A percentile compares a stretch with the other conserved stretches of the same genome.
Conservation (phyloP, 2,329 filamentous ascomycete species). For the Fusarium brachygibbosum region DNA sequence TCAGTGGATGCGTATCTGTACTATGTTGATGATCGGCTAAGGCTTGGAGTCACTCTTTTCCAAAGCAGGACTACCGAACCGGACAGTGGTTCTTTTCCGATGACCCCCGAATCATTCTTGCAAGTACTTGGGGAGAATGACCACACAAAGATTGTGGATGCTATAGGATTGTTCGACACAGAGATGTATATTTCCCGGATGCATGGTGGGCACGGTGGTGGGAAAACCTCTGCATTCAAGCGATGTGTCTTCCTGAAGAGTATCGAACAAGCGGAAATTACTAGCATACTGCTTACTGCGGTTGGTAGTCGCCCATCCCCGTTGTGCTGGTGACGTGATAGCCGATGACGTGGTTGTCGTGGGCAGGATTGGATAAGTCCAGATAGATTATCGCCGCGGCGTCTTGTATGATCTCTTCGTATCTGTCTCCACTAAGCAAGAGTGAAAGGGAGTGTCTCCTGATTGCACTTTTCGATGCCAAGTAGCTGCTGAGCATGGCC, state of each 20-base stretch:
- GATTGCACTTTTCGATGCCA: too few species aligned
- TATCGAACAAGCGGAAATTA: conserved; percentile 56
- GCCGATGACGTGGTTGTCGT: too few species aligned
- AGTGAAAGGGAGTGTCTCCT: too few species aligned
- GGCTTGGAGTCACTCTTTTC: conserved; percentile 66
- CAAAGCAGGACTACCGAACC: conserved; percentile 52
- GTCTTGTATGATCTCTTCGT: too few species aligned
- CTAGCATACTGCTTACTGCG: conserved; percentile 58
- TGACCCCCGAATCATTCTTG: conserved; percentile 10
- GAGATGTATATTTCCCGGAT: conserved; percentile 73
- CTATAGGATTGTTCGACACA: conserved; percentile 66
- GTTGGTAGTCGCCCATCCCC: conserved; percentile 63
- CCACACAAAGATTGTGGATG: conserved; percentile 57
- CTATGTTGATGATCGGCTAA: conserved; percentile 59
- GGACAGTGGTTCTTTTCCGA: neutral
- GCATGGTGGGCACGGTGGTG: conserved; percentile 69
- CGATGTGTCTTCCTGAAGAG: conserved; percentile 71
- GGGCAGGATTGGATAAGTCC: too few species aligned
- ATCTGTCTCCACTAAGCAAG: too few species aligned
- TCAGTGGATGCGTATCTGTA: conserved; percentile 71
- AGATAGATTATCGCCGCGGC: too few species aligned
- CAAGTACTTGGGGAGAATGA: conserved; percentile 54
- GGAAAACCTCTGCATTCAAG: conserved; percentile 75
- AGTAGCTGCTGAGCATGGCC: too few species aligned
- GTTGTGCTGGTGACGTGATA: too few species aligned